phyloP scores from a whole-genome alignment of 176 grass and related monocot species.

The Oryza australiensis region DNA sequence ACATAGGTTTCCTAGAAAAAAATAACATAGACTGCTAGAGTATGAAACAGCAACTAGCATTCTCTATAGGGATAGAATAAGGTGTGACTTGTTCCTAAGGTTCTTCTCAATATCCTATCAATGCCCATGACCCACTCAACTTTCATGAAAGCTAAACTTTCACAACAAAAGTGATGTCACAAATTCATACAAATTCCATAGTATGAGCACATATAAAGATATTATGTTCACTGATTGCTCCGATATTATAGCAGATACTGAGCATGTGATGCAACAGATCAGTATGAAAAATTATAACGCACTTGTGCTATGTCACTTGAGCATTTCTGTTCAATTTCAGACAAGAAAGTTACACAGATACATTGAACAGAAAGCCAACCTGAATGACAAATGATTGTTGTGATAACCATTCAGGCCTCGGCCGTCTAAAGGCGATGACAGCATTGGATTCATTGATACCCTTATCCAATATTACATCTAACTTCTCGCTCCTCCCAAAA shows the following conservation, averaged over 20 bases:
- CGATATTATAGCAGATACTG: background rate
- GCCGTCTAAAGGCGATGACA: slow-evolving; percentile 72
- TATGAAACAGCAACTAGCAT: background rate
- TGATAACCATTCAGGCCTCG: slow-evolving; percentile 58
- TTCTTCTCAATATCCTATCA: background rate
- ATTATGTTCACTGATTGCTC: background rate
- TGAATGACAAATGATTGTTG: slow-evolving; percentile 90
- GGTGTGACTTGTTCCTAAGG: background rate
- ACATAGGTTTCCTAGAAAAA: background rate
- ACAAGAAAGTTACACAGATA: slow-evolving; percentile 15
- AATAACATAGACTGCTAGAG: background rate
- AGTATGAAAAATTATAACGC: background rate
- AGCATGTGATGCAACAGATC: background rate
- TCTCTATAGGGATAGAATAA: background rate
- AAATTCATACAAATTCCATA: background rate
- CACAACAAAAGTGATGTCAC: background rate
- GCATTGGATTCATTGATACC: slow-evolving; percentile 86
- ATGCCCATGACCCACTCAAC: background rate
- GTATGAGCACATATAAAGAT: background rate
- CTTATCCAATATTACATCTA: slow-evolving; percentile 88
- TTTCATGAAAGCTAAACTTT: slow-evolving; percentile 14
- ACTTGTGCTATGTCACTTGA: background rate
- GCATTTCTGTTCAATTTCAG: background rate
- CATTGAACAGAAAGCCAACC: slow-evolving; percentile 40
- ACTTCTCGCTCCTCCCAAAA: slow-evolving; percentile 83